Conservation (phyloP, 2,329 filamentous ascomycete species). For the Fusarium concolor region DNA sequence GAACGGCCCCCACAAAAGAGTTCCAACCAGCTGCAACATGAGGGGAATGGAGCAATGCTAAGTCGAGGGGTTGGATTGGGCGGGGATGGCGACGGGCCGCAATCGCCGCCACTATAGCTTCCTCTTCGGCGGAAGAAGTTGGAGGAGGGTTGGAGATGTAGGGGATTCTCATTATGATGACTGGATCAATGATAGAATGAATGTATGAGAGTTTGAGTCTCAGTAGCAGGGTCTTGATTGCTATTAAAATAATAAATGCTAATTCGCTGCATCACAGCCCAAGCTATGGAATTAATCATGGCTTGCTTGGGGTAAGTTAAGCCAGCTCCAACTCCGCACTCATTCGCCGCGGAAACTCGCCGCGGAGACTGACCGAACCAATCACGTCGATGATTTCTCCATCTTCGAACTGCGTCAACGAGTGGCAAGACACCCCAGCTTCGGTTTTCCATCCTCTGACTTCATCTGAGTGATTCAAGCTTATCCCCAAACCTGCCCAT, state of each 20-base stretch:
- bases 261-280: too few relatives aligned
- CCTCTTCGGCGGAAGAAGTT: background rate
- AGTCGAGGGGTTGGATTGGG: background rate
- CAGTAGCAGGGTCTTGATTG: background rate
- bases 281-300: too few relatives aligned
- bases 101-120: background rate
- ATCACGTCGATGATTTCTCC: background rate
- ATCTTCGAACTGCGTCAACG: too few relatives aligned
- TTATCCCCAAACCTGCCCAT: background rate
- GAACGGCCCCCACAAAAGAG: background rate
- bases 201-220: too few relatives aligned
- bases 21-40: background rate
- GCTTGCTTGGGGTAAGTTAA: too few relatives aligned
- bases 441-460: background rate
- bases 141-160: conserved; percentile 1
- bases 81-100: conserved; percentile 5
- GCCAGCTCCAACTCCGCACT: background rate
- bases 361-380: conserved; percentile 1
- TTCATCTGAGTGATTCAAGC: background rate
- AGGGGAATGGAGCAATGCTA: conserved; percentile 3
- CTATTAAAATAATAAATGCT: background rate
- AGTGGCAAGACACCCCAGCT: background rate
- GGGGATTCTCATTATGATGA: conserved; percentile 2
- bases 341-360: background rate
- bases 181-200: too few relatives aligned